phyloP scores from a whole-genome alignment of 441 rosid genomes.

The Brassica hybrid region DNA sequence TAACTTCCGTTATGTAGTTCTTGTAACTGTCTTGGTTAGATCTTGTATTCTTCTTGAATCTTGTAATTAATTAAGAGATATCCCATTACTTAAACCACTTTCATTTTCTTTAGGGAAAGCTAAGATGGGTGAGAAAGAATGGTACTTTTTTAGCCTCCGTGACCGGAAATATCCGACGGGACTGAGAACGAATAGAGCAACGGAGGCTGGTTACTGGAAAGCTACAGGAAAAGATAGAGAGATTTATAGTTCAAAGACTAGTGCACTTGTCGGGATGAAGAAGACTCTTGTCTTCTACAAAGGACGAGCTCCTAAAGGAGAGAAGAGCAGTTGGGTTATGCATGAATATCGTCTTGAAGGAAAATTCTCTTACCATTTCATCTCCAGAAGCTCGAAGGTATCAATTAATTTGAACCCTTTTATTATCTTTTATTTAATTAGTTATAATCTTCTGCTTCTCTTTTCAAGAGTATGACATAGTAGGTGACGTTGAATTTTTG shows the following conservation, averaged over 20 bases:
- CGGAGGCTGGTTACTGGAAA: conserved; percentile 97
- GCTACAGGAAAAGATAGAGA: conserved; percentile 95
- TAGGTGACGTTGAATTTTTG: conserved; percentile 39
- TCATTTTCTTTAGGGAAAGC: conserved; percentile 59
- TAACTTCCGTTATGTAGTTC: background rate
- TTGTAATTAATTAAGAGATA: background rate
- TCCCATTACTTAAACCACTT: background rate
- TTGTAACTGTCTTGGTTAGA: background rate
- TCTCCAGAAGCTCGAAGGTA: conserved; percentile 46
- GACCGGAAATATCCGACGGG: conserved; percentile 96
- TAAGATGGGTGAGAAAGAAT: conserved; percentile 96
- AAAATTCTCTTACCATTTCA: conserved; percentile 78
- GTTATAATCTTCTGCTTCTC: background rate
- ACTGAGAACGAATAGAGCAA: conserved; percentile 90
- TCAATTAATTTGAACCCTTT: background rate
- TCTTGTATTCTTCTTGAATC: conserved; percentile 7
- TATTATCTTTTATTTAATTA: background rate
- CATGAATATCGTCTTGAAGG: conserved; percentile 97
- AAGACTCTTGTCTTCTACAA: conserved; percentile 89
- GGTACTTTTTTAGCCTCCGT: conserved; percentile 91
- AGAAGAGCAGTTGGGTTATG: conserved; percentile 96
- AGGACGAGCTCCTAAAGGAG: conserved; percentile 96
- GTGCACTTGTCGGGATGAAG: conserved; percentile 91
- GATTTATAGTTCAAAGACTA: conserved; percentile 85
- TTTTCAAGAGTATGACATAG: conserved; percentile 26